Base-by-base conservation (phyloP, 345 rosid genomes). In the Eucalyptus albens region DNA sequence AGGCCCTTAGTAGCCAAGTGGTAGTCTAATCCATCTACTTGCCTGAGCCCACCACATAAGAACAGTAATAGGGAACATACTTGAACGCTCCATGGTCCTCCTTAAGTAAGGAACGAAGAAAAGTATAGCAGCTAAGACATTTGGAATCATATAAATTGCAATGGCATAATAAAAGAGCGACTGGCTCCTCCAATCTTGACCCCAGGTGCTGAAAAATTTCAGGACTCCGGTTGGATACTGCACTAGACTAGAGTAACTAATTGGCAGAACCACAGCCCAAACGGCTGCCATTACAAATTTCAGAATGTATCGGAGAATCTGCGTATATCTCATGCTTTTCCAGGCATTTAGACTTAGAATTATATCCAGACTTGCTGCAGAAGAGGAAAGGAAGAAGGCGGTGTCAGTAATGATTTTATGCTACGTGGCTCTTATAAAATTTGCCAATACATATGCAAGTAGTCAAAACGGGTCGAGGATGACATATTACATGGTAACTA, bases 81-180 rank as follows among this genome's bases (percentile, higher is more conserved):
- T 98, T 85, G 99, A 98, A 56, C 96, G 94, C 94, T 98, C 99
- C 97, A 97, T 96, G 55, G 89, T 88, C 94, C 96, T 96, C 92
- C 98, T 95, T 72, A 96, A 51, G 90, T 94, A 93, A 88, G 99
- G 99, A 92, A 95, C 92, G 62, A 96, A 91, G 94, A 98, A 53
- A 87, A 98, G 51, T 50, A 94, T 37, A 89, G 96, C 95, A 90
- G 98, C 97, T 90, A 98, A 88, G 81, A 95, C 80, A 90, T 95
- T 96, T 86, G 99, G 99, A 89, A 96, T 89, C 93, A 96, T 90
- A 90, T 96, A 98, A 87, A 98, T 93, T 87, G 98, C 97, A 91
- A 98, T 88, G 89, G 97, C 97, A 91, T 96, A 98, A 89, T 90
- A 89, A 91, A 96, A 98, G 88, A 96, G 87, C 24, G 96, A 94